phyloP scores from a whole-genome alignment of 306 rosid species.

The Carpinus fangiana region DNA sequence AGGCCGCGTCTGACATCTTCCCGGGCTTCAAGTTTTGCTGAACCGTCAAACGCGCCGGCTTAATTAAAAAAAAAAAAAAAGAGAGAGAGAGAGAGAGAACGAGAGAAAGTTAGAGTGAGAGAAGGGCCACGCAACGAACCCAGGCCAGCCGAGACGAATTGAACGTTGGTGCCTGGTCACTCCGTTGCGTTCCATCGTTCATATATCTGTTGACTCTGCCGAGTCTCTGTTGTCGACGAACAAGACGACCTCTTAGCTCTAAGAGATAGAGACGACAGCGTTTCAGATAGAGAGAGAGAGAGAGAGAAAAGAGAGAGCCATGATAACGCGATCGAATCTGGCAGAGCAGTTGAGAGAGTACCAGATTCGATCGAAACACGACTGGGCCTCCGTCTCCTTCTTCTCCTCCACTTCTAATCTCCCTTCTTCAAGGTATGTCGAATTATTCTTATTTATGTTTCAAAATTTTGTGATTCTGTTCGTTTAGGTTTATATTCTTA shows the following conservation, averaged over 20 bases:
- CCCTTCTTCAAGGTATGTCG: slow-evolving; percentile 67
- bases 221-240: slow-evolving; percentile 30
- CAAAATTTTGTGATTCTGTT: neutral
- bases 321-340: slow-evolving; percentile 99
- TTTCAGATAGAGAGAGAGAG: slow-evolving; percentile 23
- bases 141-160: neutral
- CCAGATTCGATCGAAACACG: slow-evolving; percentile 99
- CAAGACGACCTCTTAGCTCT: slow-evolving; percentile 3
- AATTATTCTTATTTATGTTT: neutral
- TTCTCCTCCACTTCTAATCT: slow-evolving; percentile 84
- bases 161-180: slow-evolving; percentile 24
- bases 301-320: slow-evolving; percentile 32
- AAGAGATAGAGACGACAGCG: slow-evolving; percentile 27
- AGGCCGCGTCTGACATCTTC: neutral
- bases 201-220: slow-evolving; percentile 25
- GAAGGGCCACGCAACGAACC: slow-evolving; percentile 17
- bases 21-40: neutral
- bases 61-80: neutral
- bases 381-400: slow-evolving; percentile 97
- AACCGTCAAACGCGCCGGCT: neutral
- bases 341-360: slow-evolving; percentile 96
- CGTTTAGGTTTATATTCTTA: neutral
- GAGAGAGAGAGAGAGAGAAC: no score
- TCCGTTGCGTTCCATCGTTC: slow-evolving; percentile 24
- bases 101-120: neutral